Conservation (phyloP, 2,329 filamentous ascomycete species). For the Claviceps arundinis region DNA sequence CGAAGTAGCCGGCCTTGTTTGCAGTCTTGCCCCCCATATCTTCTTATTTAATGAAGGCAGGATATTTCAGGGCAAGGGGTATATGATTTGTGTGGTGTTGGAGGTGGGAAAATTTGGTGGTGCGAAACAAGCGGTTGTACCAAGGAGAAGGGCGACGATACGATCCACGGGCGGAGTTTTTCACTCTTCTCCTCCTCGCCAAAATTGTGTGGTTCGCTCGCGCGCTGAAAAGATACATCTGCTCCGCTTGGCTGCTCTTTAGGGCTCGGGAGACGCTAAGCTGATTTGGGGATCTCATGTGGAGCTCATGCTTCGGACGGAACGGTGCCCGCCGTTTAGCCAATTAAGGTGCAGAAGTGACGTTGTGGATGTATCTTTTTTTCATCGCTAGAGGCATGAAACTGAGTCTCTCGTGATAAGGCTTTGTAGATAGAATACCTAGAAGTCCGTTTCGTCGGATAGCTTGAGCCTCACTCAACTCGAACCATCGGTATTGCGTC, state of each 20-base stretch:
- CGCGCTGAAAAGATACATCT: not conserved
- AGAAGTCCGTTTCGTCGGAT: not conserved
- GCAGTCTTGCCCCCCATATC: constrained; percentile 96
- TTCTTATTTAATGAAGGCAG: constrained; percentile 87
- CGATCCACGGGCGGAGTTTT: constrained; percentile 6
- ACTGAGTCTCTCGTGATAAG: not conserved
- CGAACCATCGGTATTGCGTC: not conserved
- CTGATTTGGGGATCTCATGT: constrained; percentile 6
- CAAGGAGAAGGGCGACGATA: not conserved
- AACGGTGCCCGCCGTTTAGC: not conserved
- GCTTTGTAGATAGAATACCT: not conserved
- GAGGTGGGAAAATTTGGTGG: constrained; percentile 7
- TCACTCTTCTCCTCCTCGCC: constrained; percentile 6
- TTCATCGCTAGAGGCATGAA: not conserved
- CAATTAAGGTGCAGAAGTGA: not conserved
- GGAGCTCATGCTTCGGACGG: not conserved
- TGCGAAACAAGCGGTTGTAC: not conserved
- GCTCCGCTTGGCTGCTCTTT: constrained; percentile 13
- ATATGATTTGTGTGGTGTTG: constrained; percentile 12
- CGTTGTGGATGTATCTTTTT: not conserved
- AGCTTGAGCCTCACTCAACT: not conserved
- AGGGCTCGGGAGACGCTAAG: constrained; percentile 24
- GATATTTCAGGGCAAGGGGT: constrained; percentile 82
- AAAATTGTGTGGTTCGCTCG: constrained; percentile 18
- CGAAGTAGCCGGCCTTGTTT: constrained; percentile 96